A percentile compares a stretch with the other conserved stretches of the same genome.
Evolutionary conservation across 1,284 basidiomycete genomes (phyloP).

Genomic region (Pseudozyma hubeiensis): DNA sequence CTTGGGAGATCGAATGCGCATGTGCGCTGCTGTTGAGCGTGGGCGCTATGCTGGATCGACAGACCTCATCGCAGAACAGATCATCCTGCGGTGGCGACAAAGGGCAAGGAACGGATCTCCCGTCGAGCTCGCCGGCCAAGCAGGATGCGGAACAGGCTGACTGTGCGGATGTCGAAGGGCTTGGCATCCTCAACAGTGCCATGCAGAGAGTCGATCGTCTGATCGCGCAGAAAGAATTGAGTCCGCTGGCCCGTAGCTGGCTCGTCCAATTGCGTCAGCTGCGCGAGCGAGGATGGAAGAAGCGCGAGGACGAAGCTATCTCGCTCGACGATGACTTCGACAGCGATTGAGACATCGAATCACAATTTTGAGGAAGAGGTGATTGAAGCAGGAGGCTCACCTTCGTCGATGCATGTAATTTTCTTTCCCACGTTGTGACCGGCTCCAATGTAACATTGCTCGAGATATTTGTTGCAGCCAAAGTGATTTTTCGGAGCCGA

Average conservation of each 20-base stretch:
- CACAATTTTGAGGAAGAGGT: neutral
- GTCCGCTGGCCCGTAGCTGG: slow-evolving; percentile 24
- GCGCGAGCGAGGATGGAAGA: slow-evolving; percentile 28
- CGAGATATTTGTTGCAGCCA: neutral
- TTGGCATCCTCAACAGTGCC: slow-evolving; percentile 4
- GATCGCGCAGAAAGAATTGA: slow-evolving; percentile 17
- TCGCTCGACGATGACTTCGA: slow-evolving; percentile 1
- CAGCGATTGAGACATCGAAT: slow-evolving; percentile 12
- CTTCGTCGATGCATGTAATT: no score
- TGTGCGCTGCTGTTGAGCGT: slow-evolving; percentile 56
- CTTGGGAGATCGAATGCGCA: slow-evolving; percentile 58
- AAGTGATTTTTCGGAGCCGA: slow-evolving; percentile 4
- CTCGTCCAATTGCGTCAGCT: slow-evolving; percentile 27
- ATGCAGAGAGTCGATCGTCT: slow-evolving; percentile 30
- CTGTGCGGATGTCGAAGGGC: neutral
- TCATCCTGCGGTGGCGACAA: no score
- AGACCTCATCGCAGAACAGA: neutral
- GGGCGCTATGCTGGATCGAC: slow-evolving; percentile 40
- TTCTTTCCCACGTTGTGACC: neutral
- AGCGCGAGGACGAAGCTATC: slow-evolving; percentile 6
- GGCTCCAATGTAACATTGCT: neutral
- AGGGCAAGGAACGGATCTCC: no score
- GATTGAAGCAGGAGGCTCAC: no score
- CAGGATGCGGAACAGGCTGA: no score
- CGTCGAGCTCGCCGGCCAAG: neutral